These are phyloP conservation scores for Casuarina glauca DNA, from an alignment of 306 rosid species.

Conservation along the genomic window DNA sequence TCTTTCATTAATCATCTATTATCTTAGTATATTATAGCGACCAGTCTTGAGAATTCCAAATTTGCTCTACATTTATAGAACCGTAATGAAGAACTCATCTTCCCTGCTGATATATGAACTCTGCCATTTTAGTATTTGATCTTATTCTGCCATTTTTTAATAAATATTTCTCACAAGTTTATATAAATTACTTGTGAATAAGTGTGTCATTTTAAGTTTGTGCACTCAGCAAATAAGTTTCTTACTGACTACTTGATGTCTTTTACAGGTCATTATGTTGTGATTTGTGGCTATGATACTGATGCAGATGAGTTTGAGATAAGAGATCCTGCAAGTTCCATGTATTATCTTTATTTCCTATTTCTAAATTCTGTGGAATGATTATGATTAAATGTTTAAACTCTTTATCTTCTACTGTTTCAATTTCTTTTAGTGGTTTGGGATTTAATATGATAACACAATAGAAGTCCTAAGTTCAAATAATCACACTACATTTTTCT, in stretches of 20 bases:
- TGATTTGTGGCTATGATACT: conserved; percentile 90
- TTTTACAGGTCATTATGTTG: conserved; percentile 77
- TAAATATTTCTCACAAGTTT: too few relatives aligned
- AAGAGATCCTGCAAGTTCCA: conserved; percentile 91
- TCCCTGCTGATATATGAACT: not conserved
- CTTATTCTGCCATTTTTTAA: too few relatives aligned
- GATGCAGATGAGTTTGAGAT: conserved; percentile 92
- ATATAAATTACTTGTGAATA: too few relatives aligned
- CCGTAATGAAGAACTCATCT: not conserved
- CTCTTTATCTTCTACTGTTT: too few relatives aligned
- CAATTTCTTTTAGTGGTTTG: too few relatives aligned
- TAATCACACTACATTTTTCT: too few relatives aligned
- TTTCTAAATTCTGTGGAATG: not conserved
- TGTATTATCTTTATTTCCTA: conserved; percentile 39
- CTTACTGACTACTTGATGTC: conserved; percentile 22
- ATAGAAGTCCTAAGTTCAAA: too few relatives aligned
- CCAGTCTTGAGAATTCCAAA: not conserved
- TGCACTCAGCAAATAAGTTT: not conserved
- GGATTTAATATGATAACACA: too few relatives aligned
- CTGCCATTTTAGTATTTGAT: not conserved
- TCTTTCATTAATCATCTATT: conserved; percentile 1
- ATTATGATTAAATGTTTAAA: too few relatives aligned
- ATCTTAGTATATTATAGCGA: not conserved
- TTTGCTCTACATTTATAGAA: not conserved
- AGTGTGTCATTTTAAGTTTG: too few relatives aligned